phyloP scores from a whole-genome alignment of 768 basidiomycete species.

The Suillus decipiens region DNA sequence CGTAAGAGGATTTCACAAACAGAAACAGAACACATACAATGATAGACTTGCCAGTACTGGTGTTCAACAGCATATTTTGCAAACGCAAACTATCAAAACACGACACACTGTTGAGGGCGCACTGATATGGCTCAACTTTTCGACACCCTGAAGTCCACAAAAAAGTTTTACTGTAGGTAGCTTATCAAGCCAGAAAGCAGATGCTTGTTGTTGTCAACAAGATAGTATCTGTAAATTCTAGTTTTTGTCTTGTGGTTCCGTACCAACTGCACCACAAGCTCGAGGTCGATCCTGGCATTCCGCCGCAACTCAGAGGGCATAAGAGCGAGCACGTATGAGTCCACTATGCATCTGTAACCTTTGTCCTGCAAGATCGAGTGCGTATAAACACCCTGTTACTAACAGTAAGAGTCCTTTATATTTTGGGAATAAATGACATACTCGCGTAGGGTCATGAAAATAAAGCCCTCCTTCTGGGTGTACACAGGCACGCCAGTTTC shows the following conservation, averaged over 20 bases:
- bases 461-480: slow-evolving; percentile 62
- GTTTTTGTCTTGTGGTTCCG: background rate
- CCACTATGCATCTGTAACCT: background rate
- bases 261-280: slow-evolving; percentile 2
- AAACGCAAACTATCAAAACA: background rate
- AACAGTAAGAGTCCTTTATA: background rate
- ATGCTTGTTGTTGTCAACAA: slow-evolving; percentile 42
- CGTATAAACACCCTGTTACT: slow-evolving; percentile 43
- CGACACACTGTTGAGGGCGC: slow-evolving; percentile 13
- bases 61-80: slow-evolving; percentile 22
- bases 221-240: slow-evolving; percentile 39
- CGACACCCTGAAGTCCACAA: slow-evolving; percentile 40
- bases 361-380: slow-evolving; percentile 42
- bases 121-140: slow-evolving; percentile 43
- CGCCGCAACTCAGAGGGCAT: background rate
- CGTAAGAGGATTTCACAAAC: background rate
- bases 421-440: slow-evolving; percentile 17
- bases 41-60: slow-evolving; percentile 25
- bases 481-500: slow-evolving; percentile 39
- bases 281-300: background rate
- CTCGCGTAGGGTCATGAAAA: slow-evolving; percentile 45
- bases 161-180: slow-evolving; percentile 35
- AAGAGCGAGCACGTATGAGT: background rate
- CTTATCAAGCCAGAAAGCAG: slow-evolving; percentile 47
- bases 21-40: background rate